Evolutionary conservation across 768 basidiomycete genomes (phyloP).

Genomic region (Cystobasidiopsis lactophilus): DNA sequence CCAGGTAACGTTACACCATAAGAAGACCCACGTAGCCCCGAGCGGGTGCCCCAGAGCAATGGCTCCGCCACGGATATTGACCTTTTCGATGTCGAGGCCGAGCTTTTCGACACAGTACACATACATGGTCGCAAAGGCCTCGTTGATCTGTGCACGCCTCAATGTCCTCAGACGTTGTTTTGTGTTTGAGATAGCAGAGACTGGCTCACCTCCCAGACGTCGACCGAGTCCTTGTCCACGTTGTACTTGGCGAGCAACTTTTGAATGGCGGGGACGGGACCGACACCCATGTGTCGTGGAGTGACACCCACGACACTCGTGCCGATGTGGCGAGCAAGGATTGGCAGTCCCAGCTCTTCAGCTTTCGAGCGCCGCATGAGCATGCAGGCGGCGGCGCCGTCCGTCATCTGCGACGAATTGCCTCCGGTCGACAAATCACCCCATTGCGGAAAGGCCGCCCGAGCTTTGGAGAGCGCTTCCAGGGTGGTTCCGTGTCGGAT

Average conservation of each 20-base stretch:
- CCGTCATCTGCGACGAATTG: constrained; percentile 74
- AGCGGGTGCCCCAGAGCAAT: constrained; percentile 40
- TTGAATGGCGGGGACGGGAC: constrained; percentile 64
- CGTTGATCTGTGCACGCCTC: constrained; percentile 43
- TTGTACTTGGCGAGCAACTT: constrained; percentile 42
- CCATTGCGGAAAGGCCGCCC: constrained; percentile 56
- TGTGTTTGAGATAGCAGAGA: not conserved
- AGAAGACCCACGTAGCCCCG: no score
- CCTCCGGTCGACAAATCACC: constrained; percentile 29
- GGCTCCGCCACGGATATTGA: constrained; percentile 77
- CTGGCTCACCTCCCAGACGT: constrained; percentile 45
- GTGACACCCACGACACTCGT: constrained; percentile 40
- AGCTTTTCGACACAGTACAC: constrained; percentile 49
- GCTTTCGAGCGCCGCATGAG: constrained; percentile 64
- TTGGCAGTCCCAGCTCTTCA: constrained; percentile 43
- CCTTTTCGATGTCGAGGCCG: constrained; percentile 38
- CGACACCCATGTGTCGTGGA: constrained; percentile 45
- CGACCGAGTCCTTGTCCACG: constrained; percentile 45
- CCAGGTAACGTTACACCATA: no score
- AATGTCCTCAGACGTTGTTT: not conserved
- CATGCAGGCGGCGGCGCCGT: constrained; percentile 60
- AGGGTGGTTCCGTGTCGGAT: constrained; percentile 52
- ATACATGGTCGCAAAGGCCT: constrained; percentile 55
- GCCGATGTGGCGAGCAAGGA: constrained; percentile 59
- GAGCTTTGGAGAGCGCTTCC: constrained; percentile 55